Conservation (phyloP, 2,329 filamentous ascomycete species). For the Raffaelea ambrosiae region DNA sequence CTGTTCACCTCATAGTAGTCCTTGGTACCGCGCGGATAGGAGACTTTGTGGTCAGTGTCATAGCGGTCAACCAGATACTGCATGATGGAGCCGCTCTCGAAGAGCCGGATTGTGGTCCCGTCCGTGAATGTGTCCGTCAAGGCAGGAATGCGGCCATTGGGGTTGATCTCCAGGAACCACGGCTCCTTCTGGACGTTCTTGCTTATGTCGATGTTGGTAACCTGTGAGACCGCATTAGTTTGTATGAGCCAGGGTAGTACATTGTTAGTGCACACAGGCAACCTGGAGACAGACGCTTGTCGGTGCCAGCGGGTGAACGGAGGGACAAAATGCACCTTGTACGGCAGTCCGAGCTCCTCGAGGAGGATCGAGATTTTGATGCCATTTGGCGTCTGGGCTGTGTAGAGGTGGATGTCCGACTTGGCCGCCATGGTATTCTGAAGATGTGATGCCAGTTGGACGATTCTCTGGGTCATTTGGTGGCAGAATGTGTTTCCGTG, state of each 20-base stretch:
- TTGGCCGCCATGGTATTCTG: slow-evolving; percentile 29
- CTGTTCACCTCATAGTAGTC: slow-evolving; percentile 75
- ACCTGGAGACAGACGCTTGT: too few species aligned
- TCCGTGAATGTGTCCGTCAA: slow-evolving; percentile 71
- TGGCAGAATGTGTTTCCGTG: background rate
- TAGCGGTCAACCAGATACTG: slow-evolving; percentile 78
- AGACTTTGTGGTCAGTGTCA: slow-evolving; percentile 74
- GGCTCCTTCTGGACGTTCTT: slow-evolving; percentile 70
- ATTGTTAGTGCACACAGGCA: background rate
- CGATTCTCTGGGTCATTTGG: background rate
- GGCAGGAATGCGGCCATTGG: slow-evolving; percentile 85
- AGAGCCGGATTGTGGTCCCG: slow-evolving; percentile 65
- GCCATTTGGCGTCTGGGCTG: slow-evolving; percentile 75
- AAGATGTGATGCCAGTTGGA: background rate
- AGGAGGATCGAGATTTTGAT: slow-evolving; percentile 83
- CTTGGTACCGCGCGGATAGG: slow-evolving; percentile 61
- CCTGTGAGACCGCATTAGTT: slow-evolving; percentile 17
- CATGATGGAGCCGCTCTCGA: slow-evolving; percentile 77
- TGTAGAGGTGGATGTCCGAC: slow-evolving; percentile 73
- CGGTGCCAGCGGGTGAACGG: too few species aligned
- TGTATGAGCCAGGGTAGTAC: background rate
- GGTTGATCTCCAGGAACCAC: slow-evolving; percentile 88
- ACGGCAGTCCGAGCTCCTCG: slow-evolving; percentile 77
- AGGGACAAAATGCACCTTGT: slow-evolving; percentile 44
- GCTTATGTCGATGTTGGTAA: slow-evolving; percentile 58